Evolutionary conservation across 169 alveolate species (phyloP).

Genomic region (Haemoproteus tartakovskyi): DNA sequence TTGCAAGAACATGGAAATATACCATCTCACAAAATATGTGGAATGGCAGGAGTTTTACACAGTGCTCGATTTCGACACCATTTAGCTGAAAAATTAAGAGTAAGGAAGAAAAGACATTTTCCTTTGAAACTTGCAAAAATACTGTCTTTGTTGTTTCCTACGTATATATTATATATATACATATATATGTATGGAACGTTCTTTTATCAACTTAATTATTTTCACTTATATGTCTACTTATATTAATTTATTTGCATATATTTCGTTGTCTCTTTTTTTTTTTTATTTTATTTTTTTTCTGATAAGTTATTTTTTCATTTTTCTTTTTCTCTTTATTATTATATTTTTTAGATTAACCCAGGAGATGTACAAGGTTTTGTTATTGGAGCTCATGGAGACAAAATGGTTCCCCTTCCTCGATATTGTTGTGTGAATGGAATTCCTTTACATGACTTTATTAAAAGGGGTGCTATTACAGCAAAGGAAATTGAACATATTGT

Average conservation of each 20-base stretch:
- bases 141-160: neutral
- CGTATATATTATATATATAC: conserved; percentile 1
- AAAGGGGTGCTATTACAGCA: conserved; percentile 69
- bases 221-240: neutral
- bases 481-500: conserved; percentile 73
- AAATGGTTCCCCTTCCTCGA: conserved; percentile 75
- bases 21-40: conserved; percentile 77
- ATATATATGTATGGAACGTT: neutral
- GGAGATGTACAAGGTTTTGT: conserved; percentile 79
- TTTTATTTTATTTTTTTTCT: too few species aligned
- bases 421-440: conserved; percentile 77
- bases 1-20: conserved; percentile 71
- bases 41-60: conserved; percentile 77
- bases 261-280: too few species aligned
- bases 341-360: conserved; percentile 64
- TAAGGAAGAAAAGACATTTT: neutral
- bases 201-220: too few species aligned
- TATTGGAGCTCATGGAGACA: conserved; percentile 80
- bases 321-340: neutral
- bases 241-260: neutral
- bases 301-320: neutral
- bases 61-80: conserved; percentile 75
- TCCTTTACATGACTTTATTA: conserved; percentile 73
- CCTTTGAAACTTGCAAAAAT: too few species aligned
- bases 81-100: conserved; percentile 70